Evolutionary conservation across 2,329 filamentous ascomycete genomes (phyloP), one percentile per base, ranked within the genome.

Genomic region (Paraphoma chrysanthemicola): DNA sequence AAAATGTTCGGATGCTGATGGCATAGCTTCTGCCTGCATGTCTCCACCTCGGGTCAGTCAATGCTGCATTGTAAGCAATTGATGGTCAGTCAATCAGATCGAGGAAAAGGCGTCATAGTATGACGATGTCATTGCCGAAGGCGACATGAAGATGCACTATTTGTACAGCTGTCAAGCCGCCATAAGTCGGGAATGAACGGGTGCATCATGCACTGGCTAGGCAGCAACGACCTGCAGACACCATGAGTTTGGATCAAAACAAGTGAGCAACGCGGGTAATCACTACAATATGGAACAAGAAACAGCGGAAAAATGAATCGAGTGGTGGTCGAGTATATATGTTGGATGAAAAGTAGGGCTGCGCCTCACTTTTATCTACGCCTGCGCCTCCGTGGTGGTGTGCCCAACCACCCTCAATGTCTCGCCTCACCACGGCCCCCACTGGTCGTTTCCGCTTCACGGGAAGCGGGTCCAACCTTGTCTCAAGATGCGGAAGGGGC

Each of bases 331-430:
- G 51, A 43, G 50, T 59, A 60, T 69, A 66, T 72, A 72, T 61
- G 62, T 57, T 44, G 28, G 44, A 47, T n/a, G 39, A 29, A 59
- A 59, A 59, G 48, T 53, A 62, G 58, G 67, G 70, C 71, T 73
- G 70, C 70, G 71, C 72, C 72, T 74, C 72, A 74, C 64, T 73
- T 61, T 68, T 28, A 63, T 62, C 23, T 23, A 23, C 60, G 45
- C 43, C 58, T 58, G 65, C 66, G 70, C 70, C 70, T 69, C 66
- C 47, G 51, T 56, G 44, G 54, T 54, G 58, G 52, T 48, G 53
- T 59, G 60, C 57, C 60, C 63, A 60, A 68, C 62, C 69, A 67
- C 62, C 62, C 62, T 63, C 56, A 53, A 64, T 33, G 57, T 67
- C 58, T 23, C 44, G 42, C 49, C 11, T 30, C 31, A 30, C 28